Base-by-base conservation (phyloP, 1,284 basidiomycete species). In the Puccinia novopanici region DNA sequence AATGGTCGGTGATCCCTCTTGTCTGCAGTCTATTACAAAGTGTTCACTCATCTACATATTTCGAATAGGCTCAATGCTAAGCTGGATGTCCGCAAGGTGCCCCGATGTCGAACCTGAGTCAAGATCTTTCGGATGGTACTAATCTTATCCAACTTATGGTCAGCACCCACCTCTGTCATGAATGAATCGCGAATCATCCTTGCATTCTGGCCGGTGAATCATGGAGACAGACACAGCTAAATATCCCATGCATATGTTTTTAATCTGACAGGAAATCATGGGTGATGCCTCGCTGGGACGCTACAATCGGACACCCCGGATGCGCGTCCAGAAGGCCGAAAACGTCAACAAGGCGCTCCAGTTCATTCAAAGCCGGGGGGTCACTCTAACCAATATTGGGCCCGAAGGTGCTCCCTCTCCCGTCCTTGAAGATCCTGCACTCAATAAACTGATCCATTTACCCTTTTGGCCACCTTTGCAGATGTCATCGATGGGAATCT, bases 401-500 rank as follows among this genome's bases (percentile, higher is more conserved):
- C 92, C 94, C 9, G 94, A 96, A 89, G 93, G 93, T 91, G n/a
- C 0, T 34, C 8, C n/a, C 19, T 9, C 30, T 27, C 50, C 2
- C 30, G 2, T 65, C 45, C 71, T 34, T 50, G 40, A n/a, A 30
- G 34, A 40, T 6, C 34, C 15, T 19, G 6, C 61, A n/a, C 17
- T n/a, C 22, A n/a, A 54, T 19, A 8, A 34, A 37, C 61, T 15
- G 5, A 40, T 40, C 37, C 37, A 22, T 19, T 9, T 63, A 2
- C 19, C 37, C 34, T 37, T n/a, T 22, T 40, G 1, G 17, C 61
- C 0, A 63, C 34, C 0, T 70, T 4, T 70, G 10, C 65, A 94
- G 95, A 99, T 86, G 98, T 98, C 85, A 95, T 98, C 81, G 96
- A 99, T 85, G 95, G 95, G 40, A 98, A 98, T 86, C 87, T 96